phyloP scores from a whole-genome alignment of 495 filamentous ascomycete species.

The Cenococcum geophilum region DNA sequence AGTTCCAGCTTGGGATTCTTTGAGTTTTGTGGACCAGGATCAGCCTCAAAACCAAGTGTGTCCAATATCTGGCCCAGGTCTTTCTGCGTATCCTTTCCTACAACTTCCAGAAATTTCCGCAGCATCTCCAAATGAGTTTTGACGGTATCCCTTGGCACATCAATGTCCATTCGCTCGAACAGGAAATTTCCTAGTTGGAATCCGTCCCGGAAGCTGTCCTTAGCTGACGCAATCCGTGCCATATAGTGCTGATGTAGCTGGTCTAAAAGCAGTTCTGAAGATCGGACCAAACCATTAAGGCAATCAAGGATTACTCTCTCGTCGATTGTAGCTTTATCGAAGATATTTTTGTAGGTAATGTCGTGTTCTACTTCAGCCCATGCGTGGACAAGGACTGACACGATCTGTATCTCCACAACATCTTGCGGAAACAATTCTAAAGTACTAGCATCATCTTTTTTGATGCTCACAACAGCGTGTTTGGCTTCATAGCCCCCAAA shows the following conservation, averaged over 20 bases:
- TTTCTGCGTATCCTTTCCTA: background rate
- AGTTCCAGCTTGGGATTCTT: background rate
- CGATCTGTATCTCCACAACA: background rate
- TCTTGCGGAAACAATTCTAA: background rate
- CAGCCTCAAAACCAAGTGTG: background rate
- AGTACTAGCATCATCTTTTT: background rate
- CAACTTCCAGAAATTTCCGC: background rate
- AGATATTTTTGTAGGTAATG: background rate
- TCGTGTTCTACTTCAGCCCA: background rate
- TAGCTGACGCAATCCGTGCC: background rate
- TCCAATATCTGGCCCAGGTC: background rate
- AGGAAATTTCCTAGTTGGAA: background rate
- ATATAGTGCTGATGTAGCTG: background rate
- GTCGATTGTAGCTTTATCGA: background rate
- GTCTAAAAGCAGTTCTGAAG: background rate
- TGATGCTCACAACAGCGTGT: background rate
- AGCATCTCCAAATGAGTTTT: background rate
- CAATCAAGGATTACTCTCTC: background rate
- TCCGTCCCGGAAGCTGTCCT: background rate
- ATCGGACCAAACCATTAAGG: background rate
- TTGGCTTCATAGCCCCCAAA: background rate
- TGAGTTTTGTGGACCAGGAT: background rate
- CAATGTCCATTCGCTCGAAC: background rate
- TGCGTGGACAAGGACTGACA: background rate
- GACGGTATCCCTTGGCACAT: background rate